A percentile compares a stretch with the other conserved stretches of the same genome.
Evolutionary conservation across 2,329 filamentous ascomycete species (phyloP).

Genomic region (Aspergillus ustus): DNA sequence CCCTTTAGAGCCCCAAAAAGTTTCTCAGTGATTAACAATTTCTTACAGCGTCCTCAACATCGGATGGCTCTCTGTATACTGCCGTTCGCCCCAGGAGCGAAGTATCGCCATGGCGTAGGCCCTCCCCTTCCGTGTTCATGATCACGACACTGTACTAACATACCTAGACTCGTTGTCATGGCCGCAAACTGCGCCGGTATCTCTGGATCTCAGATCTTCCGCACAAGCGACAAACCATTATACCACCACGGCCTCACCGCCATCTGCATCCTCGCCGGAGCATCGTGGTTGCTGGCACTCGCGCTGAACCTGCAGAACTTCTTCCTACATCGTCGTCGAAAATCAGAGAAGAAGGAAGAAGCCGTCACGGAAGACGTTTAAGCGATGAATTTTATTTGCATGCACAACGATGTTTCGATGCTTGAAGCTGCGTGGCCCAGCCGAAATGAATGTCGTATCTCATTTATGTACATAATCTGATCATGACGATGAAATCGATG

Average conservation of each 20-base stretch:
- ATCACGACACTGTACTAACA: neutral
- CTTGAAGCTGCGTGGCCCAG: neutral
- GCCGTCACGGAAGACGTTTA: constrained; percentile 1
- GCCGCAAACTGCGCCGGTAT: constrained; percentile 66
- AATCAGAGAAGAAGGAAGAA: constrained; percentile 14
- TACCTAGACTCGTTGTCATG: constrained; percentile 56
- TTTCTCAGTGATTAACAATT: neutral
- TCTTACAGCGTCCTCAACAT: constrained; percentile 55
- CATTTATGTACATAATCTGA: neutral
- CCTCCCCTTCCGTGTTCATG: neutral
- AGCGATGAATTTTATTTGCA: neutral
- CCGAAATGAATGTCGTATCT: neutral
- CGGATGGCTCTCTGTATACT: constrained; percentile 62
- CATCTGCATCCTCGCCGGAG: constrained; percentile 29
- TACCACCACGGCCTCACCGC: constrained; percentile 35
- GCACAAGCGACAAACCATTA: constrained; percentile 30
- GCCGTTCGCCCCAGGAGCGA: constrained; percentile 61
- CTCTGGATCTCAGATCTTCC: constrained; percentile 65
- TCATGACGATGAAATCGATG: neutral
- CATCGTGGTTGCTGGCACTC: constrained; percentile 28
- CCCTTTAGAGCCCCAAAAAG: neutral
- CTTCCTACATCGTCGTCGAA: constrained; percentile 20
- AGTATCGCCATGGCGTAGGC: constrained; percentile 63
- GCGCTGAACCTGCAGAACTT: constrained; percentile 31
- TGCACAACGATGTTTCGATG: neutral